These are phyloP conservation scores for Ceratobasidium sp. DNA, from an alignment of 1,284 basidiomycete genomes.

Conservation along the genomic window DNA sequence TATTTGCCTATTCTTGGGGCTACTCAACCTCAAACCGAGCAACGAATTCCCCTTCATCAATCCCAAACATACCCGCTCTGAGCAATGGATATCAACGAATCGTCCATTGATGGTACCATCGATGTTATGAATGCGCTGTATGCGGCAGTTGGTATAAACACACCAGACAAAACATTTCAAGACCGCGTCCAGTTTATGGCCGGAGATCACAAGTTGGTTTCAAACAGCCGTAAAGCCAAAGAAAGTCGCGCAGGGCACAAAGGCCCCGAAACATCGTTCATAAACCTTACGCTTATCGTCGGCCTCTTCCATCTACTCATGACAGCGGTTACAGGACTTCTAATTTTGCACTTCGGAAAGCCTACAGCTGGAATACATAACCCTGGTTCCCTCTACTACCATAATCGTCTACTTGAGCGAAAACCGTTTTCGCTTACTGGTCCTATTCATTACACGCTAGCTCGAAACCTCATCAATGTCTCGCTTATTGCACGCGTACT, in stretches of 20 bases:
- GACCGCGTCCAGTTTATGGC: slow-evolving; percentile 53
- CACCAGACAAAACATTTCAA: slow-evolving; percentile 40
- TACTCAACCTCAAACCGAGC: background rate
- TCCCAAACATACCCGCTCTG: background rate
- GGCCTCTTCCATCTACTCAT: slow-evolving; percentile 63
- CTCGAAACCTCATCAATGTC: slow-evolving; percentile 59
- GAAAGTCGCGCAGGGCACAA: slow-evolving; percentile 60
- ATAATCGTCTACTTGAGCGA: slow-evolving; percentile 56
- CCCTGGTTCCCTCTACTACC: slow-evolving; percentile 57
- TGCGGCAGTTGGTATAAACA: slow-evolving; percentile 53
- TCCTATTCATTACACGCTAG: slow-evolving; percentile 56
- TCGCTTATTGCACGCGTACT: slow-evolving; percentile 59
- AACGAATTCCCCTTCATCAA: background rate
- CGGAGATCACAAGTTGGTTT: slow-evolving; percentile 62
- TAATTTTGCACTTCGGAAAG: slow-evolving; percentile 58
- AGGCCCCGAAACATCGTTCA: background rate
- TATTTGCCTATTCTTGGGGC: background rate
- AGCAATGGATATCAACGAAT: slow-evolving; percentile 19
- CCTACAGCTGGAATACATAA: slow-evolving; percentile 54
- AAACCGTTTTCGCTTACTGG: slow-evolving; percentile 56
- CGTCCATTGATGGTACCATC: background rate
- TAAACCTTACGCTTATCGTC: slow-evolving; percentile 31
- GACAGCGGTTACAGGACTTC: slow-evolving; percentile 55
- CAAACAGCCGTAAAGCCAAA: slow-evolving; percentile 56
- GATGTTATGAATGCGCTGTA: slow-evolving; percentile 58